Evolutionary conservation across 768 basidiomycete species (phyloP).

Genomic region (Lactarius akahatsu): DNA sequence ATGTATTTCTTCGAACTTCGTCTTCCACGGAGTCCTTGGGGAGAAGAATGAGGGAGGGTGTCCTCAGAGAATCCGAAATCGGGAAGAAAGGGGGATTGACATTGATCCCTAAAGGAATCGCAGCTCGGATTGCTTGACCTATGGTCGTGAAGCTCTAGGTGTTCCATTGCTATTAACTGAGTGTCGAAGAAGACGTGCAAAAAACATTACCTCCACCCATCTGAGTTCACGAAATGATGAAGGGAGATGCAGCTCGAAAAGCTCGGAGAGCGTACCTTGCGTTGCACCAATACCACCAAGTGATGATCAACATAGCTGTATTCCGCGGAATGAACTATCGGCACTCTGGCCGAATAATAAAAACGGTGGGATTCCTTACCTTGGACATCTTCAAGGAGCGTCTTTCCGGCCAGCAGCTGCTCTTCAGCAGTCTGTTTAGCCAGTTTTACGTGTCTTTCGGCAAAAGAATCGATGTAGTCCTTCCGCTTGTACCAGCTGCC

Average conservation of each 20-base stretch:
- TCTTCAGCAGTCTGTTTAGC: slow-evolving; percentile 25
- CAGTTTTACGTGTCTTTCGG: slow-evolving; percentile 28
- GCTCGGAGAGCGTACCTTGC: slow-evolving; percentile 49
- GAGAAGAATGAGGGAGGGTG: slow-evolving; percentile 57
- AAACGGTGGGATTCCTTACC: slow-evolving; percentile 11
- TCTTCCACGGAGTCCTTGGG: slow-evolving; percentile 66
- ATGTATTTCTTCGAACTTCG: slow-evolving; percentile 68
- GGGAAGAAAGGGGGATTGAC: slow-evolving; percentile 65
- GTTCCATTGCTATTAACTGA: not conserved
- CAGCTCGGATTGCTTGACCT: slow-evolving; percentile 55
- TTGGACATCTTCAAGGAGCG: slow-evolving; percentile 27
- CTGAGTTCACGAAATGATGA: slow-evolving; percentile 36
- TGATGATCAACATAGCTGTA: slow-evolving; percentile 59
- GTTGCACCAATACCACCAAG: slow-evolving; percentile 75
- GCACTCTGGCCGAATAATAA: not conserved
- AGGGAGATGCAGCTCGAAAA: not conserved
- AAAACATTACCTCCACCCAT: slow-evolving; percentile 65
- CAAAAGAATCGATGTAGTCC: slow-evolving; percentile 29
- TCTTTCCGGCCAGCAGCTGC: slow-evolving; percentile 20
- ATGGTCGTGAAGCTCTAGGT: slow-evolving; percentile 59
- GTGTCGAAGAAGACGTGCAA: not conserved
- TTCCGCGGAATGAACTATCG: not conserved
- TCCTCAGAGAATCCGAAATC: slow-evolving; percentile 55
- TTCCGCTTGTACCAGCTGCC: slow-evolving; percentile 23
- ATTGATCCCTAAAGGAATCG: slow-evolving; percentile 68